These are phyloP conservation scores for Suillus subalutaceus DNA, from an alignment of 768 basidiomycete species.

Conservation along the genomic window DNA sequence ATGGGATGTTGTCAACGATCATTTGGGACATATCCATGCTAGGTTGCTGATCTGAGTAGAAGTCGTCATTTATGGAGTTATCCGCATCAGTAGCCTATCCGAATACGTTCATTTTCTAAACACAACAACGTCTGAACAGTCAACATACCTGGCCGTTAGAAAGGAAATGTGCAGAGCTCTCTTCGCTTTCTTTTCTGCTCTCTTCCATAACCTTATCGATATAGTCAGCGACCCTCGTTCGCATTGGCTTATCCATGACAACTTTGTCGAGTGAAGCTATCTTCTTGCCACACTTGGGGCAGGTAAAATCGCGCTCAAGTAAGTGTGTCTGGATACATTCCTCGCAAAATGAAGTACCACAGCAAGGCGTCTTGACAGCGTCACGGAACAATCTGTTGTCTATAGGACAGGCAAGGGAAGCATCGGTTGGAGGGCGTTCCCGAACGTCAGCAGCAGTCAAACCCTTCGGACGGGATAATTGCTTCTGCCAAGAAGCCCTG, in stretches of 20 bases:
- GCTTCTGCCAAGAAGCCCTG: slow-evolving; percentile 95
- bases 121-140: neutral
- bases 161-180: slow-evolving; percentile 33
- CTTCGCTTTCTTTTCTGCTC: slow-evolving; percentile 65
- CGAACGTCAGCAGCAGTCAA: slow-evolving; percentile 89
- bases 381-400: slow-evolving; percentile 94
- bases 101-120: slow-evolving; percentile 9
- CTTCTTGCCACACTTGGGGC: slow-evolving; percentile 88
- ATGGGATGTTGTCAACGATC: slow-evolving; percentile 74
- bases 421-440: slow-evolving; percentile 79
- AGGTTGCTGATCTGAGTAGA: slow-evolving; percentile 75
- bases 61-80: slow-evolving; percentile 54
- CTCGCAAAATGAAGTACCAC: slow-evolving; percentile 89
- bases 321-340: slow-evolving; percentile 96
- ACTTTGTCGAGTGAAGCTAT: slow-evolving; percentile 90
- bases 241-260: slow-evolving; percentile 73
- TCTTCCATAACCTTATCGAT: slow-evolving; percentile 82
- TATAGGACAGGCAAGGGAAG: slow-evolving; percentile 82
- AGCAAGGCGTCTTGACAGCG: slow-evolving; percentile 95
- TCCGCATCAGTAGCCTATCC: slow-evolving; percentile 30
- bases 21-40: slow-evolving; percentile 72
- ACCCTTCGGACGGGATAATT: slow-evolving; percentile 76
- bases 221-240: slow-evolving; percentile 78
- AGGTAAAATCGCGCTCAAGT: slow-evolving; percentile 92
- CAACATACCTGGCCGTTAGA: slow-evolving; percentile 40